Conservation (phyloP, 2,329 filamentous ascomycete genomes). For the Colletotrichum sp. region DNA sequence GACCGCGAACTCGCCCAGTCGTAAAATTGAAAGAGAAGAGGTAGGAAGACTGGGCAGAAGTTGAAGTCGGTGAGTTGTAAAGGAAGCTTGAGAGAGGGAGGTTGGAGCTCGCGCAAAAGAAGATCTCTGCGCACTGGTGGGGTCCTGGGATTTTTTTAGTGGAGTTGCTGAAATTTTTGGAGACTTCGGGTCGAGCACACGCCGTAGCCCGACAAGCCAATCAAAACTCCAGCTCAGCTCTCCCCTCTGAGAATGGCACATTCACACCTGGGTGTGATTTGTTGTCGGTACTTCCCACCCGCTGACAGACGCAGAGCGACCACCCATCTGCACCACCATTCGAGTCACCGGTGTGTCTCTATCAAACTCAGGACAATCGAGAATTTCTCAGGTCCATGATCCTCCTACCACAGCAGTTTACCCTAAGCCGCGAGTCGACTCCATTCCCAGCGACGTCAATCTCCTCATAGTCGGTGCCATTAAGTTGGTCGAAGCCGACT, state of each 20-base stretch:
- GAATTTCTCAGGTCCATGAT: conserved; percentile 22
- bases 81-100: conserved; percentile 21
- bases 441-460: background rate
- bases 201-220: conserved; percentile 18
- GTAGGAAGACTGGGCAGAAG: conserved; percentile 9
- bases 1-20: conserved; percentile 20
- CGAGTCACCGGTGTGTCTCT: background rate
- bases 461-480: background rate
- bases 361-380: conserved; percentile 9
- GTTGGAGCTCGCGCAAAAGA: conserved; percentile 10
- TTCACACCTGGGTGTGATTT: background rate
- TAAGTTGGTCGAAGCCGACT: background rate
- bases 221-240: background rate
- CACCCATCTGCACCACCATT: background rate
- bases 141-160: conserved; percentile 18
- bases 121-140: conserved; percentile 17
- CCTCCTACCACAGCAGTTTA: background rate
- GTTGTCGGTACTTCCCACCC: background rate
- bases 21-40: conserved; percentile 4
- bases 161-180: conserved; percentile 16
- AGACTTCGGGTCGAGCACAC: conserved; percentile 6
- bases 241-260: background rate
- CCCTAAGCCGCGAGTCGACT: conserved; percentile 2
- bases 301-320: background rate
- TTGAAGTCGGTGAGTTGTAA: conserved; percentile 3